Evolutionary conservation across 306 rosid species (phyloP).

Genomic region (Pyrus pyrifolia): DNA sequence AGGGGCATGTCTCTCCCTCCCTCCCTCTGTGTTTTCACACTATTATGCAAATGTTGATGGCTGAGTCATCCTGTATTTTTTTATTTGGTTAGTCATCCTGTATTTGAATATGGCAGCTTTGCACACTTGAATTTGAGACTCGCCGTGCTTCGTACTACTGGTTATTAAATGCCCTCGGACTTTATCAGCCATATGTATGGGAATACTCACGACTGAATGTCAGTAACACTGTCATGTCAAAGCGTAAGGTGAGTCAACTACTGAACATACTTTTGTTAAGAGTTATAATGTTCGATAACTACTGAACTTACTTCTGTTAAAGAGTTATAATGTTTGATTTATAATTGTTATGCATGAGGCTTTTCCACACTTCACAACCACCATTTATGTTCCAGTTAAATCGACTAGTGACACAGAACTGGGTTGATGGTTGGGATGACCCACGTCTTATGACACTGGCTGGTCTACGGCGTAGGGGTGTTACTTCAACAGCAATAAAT

Average conservation of each 20-base stretch:
- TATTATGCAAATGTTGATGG: background rate
- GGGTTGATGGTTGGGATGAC: conserved; percentile 99
- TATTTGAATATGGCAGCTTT: conserved; percentile 48
- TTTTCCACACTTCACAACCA: conserved; percentile 6
- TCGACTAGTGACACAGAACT: conserved; percentile 73
- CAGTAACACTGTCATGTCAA: conserved; percentile 90
- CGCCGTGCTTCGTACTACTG: conserved; percentile 97
- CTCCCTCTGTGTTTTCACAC: background rate
- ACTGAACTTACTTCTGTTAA: background rate
- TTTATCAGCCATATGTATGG: conserved; percentile 94
- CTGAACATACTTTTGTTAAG: background rate
- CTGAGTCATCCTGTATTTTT: background rate
- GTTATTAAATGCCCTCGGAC: conserved; percentile 66
- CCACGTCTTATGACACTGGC: conserved; percentile 95
- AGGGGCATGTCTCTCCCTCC: background rate
- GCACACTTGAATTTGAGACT: conserved; percentile 97
- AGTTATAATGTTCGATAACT: background rate
- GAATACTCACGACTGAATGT: conserved; percentile 91
- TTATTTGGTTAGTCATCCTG: background rate
- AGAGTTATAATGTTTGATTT: background rate
- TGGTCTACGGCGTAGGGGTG: conserved; percentile 89
- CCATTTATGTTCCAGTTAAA: conserved; percentile 55
- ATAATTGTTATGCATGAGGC: background rate
- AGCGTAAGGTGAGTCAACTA: conserved; percentile 72
- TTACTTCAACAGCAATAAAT: conserved; percentile 78